phyloP scores from a whole-genome alignment of 768 basidiomycete genomes.

The Clathrus columnatus region DNA sequence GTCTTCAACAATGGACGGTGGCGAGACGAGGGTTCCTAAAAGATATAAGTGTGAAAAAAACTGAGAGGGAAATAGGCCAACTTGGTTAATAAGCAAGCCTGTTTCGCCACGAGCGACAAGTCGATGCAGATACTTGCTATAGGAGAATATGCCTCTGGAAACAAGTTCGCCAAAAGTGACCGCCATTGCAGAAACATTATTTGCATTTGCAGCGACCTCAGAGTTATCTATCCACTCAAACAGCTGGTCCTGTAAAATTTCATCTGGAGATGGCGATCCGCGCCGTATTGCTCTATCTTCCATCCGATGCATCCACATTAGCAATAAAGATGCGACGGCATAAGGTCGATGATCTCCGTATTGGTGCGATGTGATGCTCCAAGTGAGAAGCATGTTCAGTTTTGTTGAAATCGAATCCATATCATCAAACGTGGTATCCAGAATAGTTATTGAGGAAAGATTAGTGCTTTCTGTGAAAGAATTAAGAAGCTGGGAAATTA shows the following conservation, averaged over 20 bases:
- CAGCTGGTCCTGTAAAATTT: conserved; percentile 63
- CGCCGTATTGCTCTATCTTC: conserved; percentile 56
- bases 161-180: conserved; percentile 66
- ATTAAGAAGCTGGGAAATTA: conserved; percentile 53
- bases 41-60: background rate
- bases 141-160: conserved; percentile 63
- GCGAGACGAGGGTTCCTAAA: conserved; percentile 42
- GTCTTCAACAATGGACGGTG: conserved; percentile 63
- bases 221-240: conserved; percentile 76
- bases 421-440: conserved; percentile 33
- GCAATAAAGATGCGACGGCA: conserved; percentile 62
- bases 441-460: conserved; percentile 49
- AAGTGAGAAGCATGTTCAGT: conserved; percentile 66
- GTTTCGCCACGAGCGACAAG: conserved; percentile 72
- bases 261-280: conserved; percentile 49
- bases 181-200: conserved; percentile 52
- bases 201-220: conserved; percentile 46
- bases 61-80: conserved; percentile 23
- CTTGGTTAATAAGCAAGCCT: conserved; percentile 47
- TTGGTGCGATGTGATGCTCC: conserved; percentile 73
- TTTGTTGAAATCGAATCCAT: conserved; percentile 49
- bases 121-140: conserved; percentile 65
- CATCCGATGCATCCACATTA: conserved; percentile 50
- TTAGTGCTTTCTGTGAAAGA: conserved; percentile 62
- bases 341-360: conserved; percentile 77